Percentiles rank a stretch among this genome's conserved stretches.
phyloP scores from a whole-genome alignment of 192 early-diverging fungal species.

The Coemansia brasiliensis region DNA sequence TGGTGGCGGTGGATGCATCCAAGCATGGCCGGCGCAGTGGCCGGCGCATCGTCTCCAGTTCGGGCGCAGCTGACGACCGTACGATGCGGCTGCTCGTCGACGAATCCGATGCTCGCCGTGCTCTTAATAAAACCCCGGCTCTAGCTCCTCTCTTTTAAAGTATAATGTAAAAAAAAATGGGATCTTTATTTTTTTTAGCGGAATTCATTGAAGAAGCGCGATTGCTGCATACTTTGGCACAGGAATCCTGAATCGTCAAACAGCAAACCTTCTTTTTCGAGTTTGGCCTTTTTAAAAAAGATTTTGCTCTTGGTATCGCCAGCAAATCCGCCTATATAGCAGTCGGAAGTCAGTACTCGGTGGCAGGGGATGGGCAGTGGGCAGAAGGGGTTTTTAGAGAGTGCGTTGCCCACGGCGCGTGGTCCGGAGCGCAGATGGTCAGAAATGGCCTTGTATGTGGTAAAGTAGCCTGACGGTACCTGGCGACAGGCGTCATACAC shows the following conservation, averaged over 20 bases:
- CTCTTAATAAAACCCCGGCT: slow-evolving; percentile 26
- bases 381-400: slow-evolving; percentile 67
- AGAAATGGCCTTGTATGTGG: slow-evolving; percentile 68
- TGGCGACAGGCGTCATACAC: slow-evolving; percentile 71
- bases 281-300: slow-evolving; percentile 65
- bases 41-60: slow-evolving; percentile 25
- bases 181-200: too few relatives aligned
- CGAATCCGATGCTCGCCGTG: slow-evolving; percentile 42
- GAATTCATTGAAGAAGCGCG: slow-evolving; percentile 59
- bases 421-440: slow-evolving; percentile 62
- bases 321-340: slow-evolving; percentile 68
- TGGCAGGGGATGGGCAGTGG: slow-evolving; percentile 74
- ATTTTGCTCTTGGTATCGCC: slow-evolving; percentile 65
- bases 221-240: slow-evolving; percentile 29
- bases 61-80: slow-evolving; percentile 49
- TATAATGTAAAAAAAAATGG: neutral
- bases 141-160: slow-evolving; percentile 34
- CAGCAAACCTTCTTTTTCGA: slow-evolving; percentile 62
- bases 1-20: slow-evolving; percentile 52
- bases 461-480: slow-evolving; percentile 63
- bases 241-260: slow-evolving; percentile 64
- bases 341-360: slow-evolving; percentile 63
- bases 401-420: slow-evolving; percentile 68
- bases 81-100: slow-evolving; percentile 43
- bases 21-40: slow-evolving; percentile 34